These are phyloP conservation scores for Colletotrichum gloeosporioides DNA, from an alignment of 2,329 filamentous ascomycete species.

Conservation along the genomic window DNA sequence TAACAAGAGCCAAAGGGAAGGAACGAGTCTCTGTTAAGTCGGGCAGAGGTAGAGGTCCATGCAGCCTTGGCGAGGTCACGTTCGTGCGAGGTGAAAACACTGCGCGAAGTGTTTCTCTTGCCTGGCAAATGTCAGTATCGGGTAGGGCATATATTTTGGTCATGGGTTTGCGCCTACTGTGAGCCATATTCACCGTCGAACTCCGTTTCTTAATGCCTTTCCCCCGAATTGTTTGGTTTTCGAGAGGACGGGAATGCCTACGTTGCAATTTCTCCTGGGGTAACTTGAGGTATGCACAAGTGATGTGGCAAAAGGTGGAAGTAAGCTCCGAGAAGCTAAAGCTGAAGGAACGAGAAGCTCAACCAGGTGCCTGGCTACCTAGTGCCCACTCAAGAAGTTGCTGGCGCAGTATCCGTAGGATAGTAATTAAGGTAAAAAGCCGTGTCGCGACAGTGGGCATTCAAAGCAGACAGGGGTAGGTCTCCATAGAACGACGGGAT, in stretches of 20 bases:
- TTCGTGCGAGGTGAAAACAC: conserved; percentile 94
- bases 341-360: neutral
- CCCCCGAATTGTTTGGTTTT: neutral
- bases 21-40: conserved; percentile 88
- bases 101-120: conserved; percentile 89
- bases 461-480: neutral
- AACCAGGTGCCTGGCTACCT: neutral
- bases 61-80: conserved; percentile 79
- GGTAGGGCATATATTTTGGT: neutral
- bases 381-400: neutral
- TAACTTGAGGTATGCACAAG: neutral
- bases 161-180: conserved; percentile 46
- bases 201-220: neutral
- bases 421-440: no score
- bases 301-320: neutral
- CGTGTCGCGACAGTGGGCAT: neutral
- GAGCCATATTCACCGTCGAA: conserved; percentile 43
- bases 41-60: conserved; percentile 85
- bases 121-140: conserved; percentile 41
- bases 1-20: conserved; percentile 89
- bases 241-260: neutral
- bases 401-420: neutral
- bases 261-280: neutral
- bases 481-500: neutral
- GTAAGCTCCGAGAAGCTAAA: neutral